Evolutionary conservation across 768 basidiomycete genomes (phyloP).

Genomic region (Strobilomyces dryophilus): DNA sequence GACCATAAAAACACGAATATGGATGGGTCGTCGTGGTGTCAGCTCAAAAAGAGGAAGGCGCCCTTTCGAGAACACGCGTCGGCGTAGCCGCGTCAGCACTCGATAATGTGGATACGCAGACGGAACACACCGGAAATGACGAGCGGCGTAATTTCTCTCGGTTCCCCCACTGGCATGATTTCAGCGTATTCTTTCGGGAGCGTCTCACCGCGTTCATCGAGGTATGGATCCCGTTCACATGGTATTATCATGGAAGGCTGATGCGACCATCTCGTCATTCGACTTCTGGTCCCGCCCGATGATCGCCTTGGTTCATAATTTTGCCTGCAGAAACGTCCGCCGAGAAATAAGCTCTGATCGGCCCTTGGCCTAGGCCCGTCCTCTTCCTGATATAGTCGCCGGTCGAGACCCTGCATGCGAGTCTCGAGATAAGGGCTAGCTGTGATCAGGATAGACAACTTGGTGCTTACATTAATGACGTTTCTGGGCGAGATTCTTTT

Average conservation of each 20-base stretch:
- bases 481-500: too few relatives aligned
- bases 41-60: too few relatives aligned
- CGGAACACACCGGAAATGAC: not conserved
- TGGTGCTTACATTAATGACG: too few relatives aligned
- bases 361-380: not conserved
- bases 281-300: conserved; percentile 10
- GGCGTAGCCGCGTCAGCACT: not conserved
- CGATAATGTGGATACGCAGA: not conserved
- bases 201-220: conserved; percentile 63
- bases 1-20: not conserved
- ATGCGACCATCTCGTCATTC: not conserved
- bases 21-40: not conserved
- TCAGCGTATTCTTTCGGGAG: conserved; percentile 42
- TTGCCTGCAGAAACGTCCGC: conserved; percentile 13
- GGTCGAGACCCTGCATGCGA: not conserved
- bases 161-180: not conserved
- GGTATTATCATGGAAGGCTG: not conserved
- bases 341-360: conserved; percentile 17
- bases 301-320: not conserved
- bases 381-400: conserved; percentile 1
- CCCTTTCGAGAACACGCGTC: not conserved
- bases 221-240: conserved; percentile 12
- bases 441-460: too few relatives aligned
- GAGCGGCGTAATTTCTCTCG: not conserved
- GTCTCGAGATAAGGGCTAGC: not conserved